These are phyloP conservation scores for Botryotinia narcissicola DNA, from an alignment of 2,329 filamentous ascomycete genomes.

Conservation along the genomic window DNA sequence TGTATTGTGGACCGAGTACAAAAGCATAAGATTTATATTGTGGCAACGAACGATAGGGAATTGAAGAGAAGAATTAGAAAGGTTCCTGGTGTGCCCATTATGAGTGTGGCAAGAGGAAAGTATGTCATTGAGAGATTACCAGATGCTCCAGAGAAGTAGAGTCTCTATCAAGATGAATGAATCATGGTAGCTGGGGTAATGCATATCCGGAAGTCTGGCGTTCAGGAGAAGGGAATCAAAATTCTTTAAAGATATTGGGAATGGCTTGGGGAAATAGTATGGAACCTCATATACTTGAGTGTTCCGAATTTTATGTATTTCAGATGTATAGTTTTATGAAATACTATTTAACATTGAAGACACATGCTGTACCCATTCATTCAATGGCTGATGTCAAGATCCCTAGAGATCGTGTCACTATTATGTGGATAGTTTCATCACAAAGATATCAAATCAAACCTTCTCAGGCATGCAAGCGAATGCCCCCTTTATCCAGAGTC, in stretches of 20 bases:
- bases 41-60: constrained; percentile 75
- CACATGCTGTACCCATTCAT: not conserved
- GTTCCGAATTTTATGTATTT: not conserved
- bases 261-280: not conserved
- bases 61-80: constrained; percentile 73
- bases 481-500: too few species aligned
- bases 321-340: not conserved
- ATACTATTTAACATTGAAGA: not conserved
- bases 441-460: not conserved
- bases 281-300: not conserved
- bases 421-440: not conserved
- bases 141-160: constrained; percentile 64
- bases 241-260: constrained; percentile 7
- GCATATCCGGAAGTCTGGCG: constrained; percentile 18
- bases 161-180: not conserved
- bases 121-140: constrained; percentile 93
- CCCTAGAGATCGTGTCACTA: not conserved
- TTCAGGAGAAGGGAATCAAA: constrained; percentile 9
- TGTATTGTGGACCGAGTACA: constrained; percentile 72
- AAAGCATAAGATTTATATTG: constrained; percentile 75
- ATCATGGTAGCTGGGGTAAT: not conserved
- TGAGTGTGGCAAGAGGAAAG: constrained; percentile 84
- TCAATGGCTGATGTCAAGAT: not conserved
- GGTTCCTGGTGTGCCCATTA: constrained; percentile 65
- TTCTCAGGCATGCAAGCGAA: not conserved